Evolutionary conservation across 495 filamentous ascomycete species (phyloP), one percentile per base, ranked within the genome.

Genomic region (Neurospora pannonica): DNA sequence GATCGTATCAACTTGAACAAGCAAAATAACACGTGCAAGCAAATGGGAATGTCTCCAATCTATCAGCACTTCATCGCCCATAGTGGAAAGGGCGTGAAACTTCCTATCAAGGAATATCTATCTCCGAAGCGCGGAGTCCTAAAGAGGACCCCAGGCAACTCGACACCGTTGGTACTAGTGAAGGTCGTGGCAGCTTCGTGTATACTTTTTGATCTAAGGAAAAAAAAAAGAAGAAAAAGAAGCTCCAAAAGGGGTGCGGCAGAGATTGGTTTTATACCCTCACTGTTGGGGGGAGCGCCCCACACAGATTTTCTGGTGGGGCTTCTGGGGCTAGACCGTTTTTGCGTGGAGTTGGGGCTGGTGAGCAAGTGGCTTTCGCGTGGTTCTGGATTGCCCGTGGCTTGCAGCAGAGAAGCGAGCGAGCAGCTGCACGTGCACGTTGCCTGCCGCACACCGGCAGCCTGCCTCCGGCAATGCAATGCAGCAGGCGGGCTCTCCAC

Each of bases 131-230:
- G 74, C 78, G 81, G 82, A 78, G 77, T 83, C 76, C 76, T 72
- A 36, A 70, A 46, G 75, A 82, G 81, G 82, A 85, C 54, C 54
- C 54, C 82, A 84, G 84, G 85, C 85, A 86, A 86, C 85, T 74
- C 82, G 77, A 81, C 84, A 85, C 84, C 84, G 85, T 86, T 74
- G 83, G 74, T 79, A 78, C 81, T 82, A 81, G 82, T 85, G 84
- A 82, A 77, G 83, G 85, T 86, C 85, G 85, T 86, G 85, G 85
- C 85, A 81, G 76, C 84, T 85, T 82, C 83, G 84, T 84, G 76
- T 77, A 77, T 79, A 84, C 85, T 86, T 86, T 86, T 86, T 86
- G 85, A 86, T 86, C 84, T 86, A 78, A 80, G 71, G 81, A 84
- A 83, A 74, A 77, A 81, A 82, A 81, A 74, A 75, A 77, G 73